Evolutionary conservation across 2,329 filamentous ascomycete species (phyloP).

Genomic region (Eutypa lata): DNA sequence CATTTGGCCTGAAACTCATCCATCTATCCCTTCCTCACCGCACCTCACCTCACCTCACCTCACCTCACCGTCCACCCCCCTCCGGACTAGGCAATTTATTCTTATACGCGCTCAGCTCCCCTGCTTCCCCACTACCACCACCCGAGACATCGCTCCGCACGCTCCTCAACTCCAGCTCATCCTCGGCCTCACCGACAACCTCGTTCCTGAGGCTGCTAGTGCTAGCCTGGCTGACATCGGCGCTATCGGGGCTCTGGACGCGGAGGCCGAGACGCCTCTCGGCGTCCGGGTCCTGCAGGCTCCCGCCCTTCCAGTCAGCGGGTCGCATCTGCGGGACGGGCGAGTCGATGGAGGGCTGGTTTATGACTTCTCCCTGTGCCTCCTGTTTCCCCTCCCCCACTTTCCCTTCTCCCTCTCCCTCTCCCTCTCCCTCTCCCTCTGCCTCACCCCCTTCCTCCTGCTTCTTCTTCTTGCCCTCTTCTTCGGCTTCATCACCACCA

Average conservation of each 20-base stretch:
- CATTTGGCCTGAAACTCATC: too few relatives aligned
- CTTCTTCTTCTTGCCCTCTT: too few relatives aligned
- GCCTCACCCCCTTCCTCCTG: constrained; percentile 17
- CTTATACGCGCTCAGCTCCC: constrained; percentile 10
- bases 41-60: too few relatives aligned
- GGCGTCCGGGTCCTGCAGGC: constrained; percentile 40
- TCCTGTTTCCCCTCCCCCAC: constrained; percentile 18
- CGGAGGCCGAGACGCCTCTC: constrained; percentile 68
- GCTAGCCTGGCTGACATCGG: constrained; percentile 68
- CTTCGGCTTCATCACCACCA: constrained; percentile 14
- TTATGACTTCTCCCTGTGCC: constrained; percentile 44
- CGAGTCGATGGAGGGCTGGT: constrained; percentile 63
- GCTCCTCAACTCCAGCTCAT: constrained; percentile 11
- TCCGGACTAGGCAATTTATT: constrained; percentile 26
- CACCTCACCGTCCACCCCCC: constrained; percentile 13
- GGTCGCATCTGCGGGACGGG: constrained; percentile 67
- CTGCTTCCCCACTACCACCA: constrained; percentile 4
- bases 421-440: constrained; percentile 5
- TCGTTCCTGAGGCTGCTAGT: constrained; percentile 54
- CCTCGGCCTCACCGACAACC: constrained; percentile 19
- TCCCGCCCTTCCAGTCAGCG: constrained; percentile 70
- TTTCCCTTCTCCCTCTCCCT: constrained; percentile 19
- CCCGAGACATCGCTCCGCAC: constrained; percentile 12
- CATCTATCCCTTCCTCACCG: too few relatives aligned
- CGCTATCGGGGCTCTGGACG: constrained; percentile 61